phyloP scores from a whole-genome alignment of 208 protist species.

The Vickermania ingenoplastis region DNA sequence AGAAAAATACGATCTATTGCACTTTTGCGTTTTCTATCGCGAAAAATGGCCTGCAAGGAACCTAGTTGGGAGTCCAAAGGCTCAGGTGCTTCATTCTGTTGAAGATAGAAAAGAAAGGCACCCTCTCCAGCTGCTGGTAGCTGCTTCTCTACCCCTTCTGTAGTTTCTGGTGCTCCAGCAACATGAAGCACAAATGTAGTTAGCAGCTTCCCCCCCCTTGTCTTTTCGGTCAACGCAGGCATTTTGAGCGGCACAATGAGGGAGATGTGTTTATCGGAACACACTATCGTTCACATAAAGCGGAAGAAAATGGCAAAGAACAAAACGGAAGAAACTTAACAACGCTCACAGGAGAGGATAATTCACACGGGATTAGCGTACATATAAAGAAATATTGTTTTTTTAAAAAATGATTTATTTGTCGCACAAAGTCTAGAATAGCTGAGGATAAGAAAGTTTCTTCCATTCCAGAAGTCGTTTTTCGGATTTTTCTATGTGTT shows the following conservation, averaged over 20 bases:
- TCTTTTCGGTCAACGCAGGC: not conserved
- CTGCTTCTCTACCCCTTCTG: not conserved
- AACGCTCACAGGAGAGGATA: not conserved
- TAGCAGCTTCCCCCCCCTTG: not conserved
- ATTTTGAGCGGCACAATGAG: not conserved
- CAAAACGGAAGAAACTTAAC: not conserved
- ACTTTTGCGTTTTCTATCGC: not conserved
- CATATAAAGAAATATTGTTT: not conserved
- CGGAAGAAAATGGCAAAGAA: not conserved
- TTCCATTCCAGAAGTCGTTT: not conserved
- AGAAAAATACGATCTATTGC: constrained; percentile 1
- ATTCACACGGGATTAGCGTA: too few species aligned
- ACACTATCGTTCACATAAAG: not conserved
- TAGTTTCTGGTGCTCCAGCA: not conserved
- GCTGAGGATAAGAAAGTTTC: not conserved
- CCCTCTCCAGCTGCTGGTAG: not conserved
- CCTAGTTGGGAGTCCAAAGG: not conserved
- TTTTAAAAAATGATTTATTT: too few species aligned
- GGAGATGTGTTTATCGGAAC: not conserved
- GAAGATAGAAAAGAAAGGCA: not conserved
- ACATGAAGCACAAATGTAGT: not conserved
- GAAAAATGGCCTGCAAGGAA: not conserved
- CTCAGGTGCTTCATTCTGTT: not conserved
- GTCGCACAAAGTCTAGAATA: too few species aligned
- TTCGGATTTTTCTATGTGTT: not conserved